Evolutionary conservation across 441 rosid species (phyloP).

Genomic region (Euphorbia celastroides): DNA sequence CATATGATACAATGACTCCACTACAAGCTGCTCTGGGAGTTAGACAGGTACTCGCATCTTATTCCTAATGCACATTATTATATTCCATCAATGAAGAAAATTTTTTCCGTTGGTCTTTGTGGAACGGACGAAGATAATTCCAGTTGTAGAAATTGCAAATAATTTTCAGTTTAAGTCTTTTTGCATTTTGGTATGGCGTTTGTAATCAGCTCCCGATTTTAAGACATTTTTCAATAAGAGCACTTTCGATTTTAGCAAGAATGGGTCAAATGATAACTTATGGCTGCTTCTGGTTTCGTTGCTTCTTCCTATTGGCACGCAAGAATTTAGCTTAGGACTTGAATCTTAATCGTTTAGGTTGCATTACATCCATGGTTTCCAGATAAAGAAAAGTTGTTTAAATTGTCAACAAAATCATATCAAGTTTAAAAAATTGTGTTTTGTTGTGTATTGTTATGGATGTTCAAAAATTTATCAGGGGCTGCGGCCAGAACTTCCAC

Average conservation of each 20-base stretch:
- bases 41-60: conserved; percentile 38
- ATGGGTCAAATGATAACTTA: no score
- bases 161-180: not conserved
- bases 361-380: not conserved
- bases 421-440: not conserved
- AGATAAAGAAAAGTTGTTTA: not conserved
- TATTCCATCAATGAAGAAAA: not conserved
- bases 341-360: not conserved
- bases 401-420: no score
- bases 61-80: not conserved
- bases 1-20: conserved; percentile 57
- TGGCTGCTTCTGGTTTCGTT: no score
- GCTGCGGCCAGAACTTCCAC: conserved; percentile 60
- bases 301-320: no score
- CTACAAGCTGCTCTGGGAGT: conserved; percentile 74
- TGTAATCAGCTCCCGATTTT: no score
- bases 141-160: not conserved
- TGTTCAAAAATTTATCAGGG: conserved; percentile 36
- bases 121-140: not conserved
- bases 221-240: no score
- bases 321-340: not conserved
- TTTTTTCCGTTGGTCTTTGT: not conserved
- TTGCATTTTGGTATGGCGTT: not conserved
- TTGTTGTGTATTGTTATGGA: not conserved
- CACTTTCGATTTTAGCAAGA: no score